These are phyloP conservation scores for Wallacemonas sp. DNA, from an alignment of 208 protist species.

Conservation along the genomic window DNA sequence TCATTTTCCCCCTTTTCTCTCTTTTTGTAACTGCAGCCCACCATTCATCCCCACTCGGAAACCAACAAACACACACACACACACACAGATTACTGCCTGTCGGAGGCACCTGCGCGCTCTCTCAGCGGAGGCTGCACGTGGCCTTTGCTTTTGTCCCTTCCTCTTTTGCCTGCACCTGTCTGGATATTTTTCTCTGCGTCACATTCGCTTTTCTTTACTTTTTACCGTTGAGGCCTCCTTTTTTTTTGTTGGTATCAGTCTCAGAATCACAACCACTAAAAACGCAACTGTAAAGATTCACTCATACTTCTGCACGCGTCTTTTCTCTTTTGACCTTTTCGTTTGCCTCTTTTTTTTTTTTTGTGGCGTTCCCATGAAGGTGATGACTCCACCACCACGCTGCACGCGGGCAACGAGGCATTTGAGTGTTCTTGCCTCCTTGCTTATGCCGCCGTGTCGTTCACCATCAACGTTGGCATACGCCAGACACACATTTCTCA, in stretches of 20 bases:
- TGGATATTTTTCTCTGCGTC: background rate
- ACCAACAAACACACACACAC: background rate
- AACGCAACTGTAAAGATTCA: too few relatives aligned
- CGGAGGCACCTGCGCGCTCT: too few relatives aligned
- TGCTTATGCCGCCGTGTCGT: too few relatives aligned
- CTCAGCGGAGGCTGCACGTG: too few relatives aligned
- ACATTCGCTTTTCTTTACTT: background rate
- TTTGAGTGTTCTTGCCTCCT: too few relatives aligned
- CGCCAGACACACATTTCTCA: too few relatives aligned
- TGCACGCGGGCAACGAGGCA: too few relatives aligned
- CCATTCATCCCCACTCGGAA: background rate
- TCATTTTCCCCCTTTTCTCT: background rate
- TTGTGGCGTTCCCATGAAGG: background rate
- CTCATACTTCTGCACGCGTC: background rate
- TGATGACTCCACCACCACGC: too few relatives aligned
- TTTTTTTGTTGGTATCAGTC: conserved; percentile 12
- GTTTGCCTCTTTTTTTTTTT: conserved; percentile 2
- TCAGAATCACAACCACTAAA: too few relatives aligned
- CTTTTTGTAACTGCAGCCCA: background rate
- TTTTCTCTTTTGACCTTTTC: background rate
- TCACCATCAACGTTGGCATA: too few relatives aligned
- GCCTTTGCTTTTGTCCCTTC: conserved; percentile 7
- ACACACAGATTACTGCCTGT: background rate
- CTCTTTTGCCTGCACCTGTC: conserved; percentile 5
- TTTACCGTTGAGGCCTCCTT: conserved; percentile 1